Percentiles rank a stretch among this genome's conserved stretches.
Evolutionary conservation across 1,139 yeast species (phyloP).

Genomic region (Arxiozyma slooffiae): DNA sequence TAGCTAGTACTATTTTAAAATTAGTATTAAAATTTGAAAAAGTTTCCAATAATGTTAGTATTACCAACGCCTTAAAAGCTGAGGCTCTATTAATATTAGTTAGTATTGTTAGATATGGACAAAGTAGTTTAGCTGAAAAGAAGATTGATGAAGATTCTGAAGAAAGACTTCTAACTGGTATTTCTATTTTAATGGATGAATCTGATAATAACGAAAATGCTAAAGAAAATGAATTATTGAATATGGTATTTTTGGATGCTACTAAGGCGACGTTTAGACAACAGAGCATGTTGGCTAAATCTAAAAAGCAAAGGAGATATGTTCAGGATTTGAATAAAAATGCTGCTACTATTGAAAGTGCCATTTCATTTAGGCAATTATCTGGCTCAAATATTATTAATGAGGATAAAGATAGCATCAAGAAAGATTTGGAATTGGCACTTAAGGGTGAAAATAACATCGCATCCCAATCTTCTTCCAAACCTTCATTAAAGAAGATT

Average conservation of each 20-base stretch:
- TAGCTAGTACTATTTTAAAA: conserved; percentile 83
- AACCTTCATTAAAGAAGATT: conserved; percentile 74
- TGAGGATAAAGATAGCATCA: conserved; percentile 32
- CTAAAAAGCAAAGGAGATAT: conserved; percentile 46
- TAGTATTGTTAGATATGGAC: conserved; percentile 82
- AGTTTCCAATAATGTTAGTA: conserved; percentile 43
- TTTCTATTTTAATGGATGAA: conserved; percentile 66
- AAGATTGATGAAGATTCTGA: conserved; percentile 91
- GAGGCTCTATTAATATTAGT: conserved; percentile 92
- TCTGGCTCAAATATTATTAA: conserved; percentile 40
- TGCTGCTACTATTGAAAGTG: conserved; percentile 77
- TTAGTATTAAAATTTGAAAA: conserved; percentile 69
- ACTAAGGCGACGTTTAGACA: conserved; percentile 73
- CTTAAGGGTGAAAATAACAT: conserved; percentile 41
- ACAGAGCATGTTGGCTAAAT: conserved; percentile 44
- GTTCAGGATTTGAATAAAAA: conserved; percentile 55
- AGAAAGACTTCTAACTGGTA: conserved; percentile 80
- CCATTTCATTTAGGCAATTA: conserved; percentile 76
- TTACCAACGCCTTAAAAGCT: conserved; percentile 78
- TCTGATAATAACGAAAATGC: conserved; percentile 36
- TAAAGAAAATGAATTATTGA: conserved; percentile 40
- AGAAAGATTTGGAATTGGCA: conserved; percentile 44
- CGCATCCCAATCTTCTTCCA: conserved; percentile 43
- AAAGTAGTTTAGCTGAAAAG: conserved; percentile 61
- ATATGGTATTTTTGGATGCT: conserved; percentile 74